Evolutionary conservation across 108 stramenopile genomes (phyloP).

Genomic region (Cyclotella kingstonii): DNA sequence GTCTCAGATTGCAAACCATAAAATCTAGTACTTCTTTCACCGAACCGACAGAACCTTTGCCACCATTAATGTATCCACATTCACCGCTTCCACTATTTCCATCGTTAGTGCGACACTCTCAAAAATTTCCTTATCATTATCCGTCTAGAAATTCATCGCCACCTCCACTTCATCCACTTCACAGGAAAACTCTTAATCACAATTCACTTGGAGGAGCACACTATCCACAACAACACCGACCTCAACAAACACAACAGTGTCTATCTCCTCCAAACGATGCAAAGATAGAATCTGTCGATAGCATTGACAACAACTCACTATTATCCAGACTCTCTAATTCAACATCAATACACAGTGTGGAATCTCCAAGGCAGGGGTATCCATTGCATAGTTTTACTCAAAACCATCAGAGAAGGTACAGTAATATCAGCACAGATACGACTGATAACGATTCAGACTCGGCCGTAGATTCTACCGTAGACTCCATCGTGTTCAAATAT

Average conservation of each 20-base stretch:
- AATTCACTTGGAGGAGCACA: background rate
- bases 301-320: background rate
- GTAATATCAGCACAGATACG: background rate
- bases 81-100: background rate
- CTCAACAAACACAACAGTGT: background rate
- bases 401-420: background rate
- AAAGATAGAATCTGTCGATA: background rate
- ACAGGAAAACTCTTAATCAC: background rate
- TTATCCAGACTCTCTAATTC: too few relatives aligned
- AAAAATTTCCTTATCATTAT: background rate
- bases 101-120: slow-evolving; percentile 1
- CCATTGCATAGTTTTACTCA: background rate
- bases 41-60: background rate
- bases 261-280: background rate
- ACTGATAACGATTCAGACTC: slow-evolving; percentile 12
- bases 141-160: background rate
- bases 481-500: slow-evolving; percentile 30
- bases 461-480: slow-evolving; percentile 12
- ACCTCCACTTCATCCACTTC: background rate
- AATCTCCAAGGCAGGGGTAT: too few relatives aligned
- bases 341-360: too few relatives aligned
- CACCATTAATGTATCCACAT: background rate
- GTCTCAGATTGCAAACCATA: slow-evolving; percentile 22
- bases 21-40: slow-evolving; percentile 20
- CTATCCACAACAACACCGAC: background rate